Evolutionary conservation across 2,329 filamentous ascomycete species (phyloP), one percentile per base, ranked within the genome.

Genomic region (Graphilbum ipis-grandicollis): DNA sequence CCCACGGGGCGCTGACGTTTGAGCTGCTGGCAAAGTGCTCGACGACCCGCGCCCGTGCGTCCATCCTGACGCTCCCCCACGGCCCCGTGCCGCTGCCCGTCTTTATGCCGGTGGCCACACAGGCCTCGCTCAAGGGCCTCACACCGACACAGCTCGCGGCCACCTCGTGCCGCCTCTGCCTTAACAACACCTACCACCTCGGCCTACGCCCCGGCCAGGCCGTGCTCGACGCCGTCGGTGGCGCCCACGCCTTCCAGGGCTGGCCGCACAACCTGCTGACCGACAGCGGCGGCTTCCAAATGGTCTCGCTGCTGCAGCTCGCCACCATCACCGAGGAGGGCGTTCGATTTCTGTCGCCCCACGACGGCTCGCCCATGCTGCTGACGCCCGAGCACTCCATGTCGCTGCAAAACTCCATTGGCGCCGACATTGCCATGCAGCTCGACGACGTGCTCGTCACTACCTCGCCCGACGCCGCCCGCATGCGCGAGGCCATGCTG

Each of bases 401-500:
- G 48, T 79, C 77, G 10, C 68, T 98, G 4, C 90, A 98, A 55
- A 96, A 98, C 57, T 88, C 79, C 38, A 98, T 98, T 50, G 90
- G 90, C 44, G 93, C 84, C 44, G 90, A 98, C 58, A 96, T 98
- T 48, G 94, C 96, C 46, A 98, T 98, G 92, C 92, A 98, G 58
- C 75, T 98, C 4, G 90, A 98, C 63, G 92, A 98, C 56, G 92
- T 98, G 13, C 79, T 98, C 36, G 88, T 85, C 22, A 96, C 90
- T 0, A 98, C 90, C 0, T 94, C 85, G 0, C 88, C 88, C 0
- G 90, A 98, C 56, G 65, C 72, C 39, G 76, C 65, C 17, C 78
- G 92, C 37, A 96, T 98, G 73, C 73, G 78, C 43, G 84, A 93
- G 56, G 90, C 90, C 35, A 96, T 94, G 86, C 71, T 90, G 51